phyloP scores from a whole-genome alignment of 192 early-diverging fungal species.

The Funneliformis mosseae region DNA sequence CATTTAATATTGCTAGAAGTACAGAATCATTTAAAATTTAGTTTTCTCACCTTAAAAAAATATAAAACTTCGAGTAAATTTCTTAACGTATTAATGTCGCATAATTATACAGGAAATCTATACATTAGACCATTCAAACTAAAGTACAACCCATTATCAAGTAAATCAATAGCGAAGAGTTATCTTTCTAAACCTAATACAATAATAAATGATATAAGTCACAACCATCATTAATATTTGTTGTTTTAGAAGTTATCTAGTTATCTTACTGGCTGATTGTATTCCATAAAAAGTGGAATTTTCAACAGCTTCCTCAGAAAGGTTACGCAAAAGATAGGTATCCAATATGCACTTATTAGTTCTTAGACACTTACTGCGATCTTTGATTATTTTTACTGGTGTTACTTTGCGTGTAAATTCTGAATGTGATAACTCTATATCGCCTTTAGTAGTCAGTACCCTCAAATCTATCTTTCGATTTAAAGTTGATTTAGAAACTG shows the following conservation, averaged over 20 bases:
- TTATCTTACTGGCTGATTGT: conserved; percentile 23
- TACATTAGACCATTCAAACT: conserved; percentile 6
- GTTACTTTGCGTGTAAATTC: conserved; percentile 23
- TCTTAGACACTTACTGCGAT: conserved; percentile 25
- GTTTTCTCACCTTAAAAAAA: conserved; percentile 30
- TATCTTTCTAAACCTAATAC: no score
- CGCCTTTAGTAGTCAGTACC: conserved; percentile 14
- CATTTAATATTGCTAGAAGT: neutral
- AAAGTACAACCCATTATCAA: conserved; percentile 26
- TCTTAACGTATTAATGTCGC: conserved; percentile 21
- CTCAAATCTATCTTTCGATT: conserved; percentile 33
- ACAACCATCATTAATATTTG: no score
- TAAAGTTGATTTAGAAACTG: conserved; percentile 28
- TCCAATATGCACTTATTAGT: conserved; percentile 29
- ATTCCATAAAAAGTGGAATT: conserved; percentile 17
- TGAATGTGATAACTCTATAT: conserved; percentile 17
- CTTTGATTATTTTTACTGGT: conserved; percentile 30
- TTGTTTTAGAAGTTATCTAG: no score
- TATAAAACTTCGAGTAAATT: conserved; percentile 24
- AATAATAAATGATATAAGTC: no score
- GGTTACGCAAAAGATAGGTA: conserved; percentile 20
- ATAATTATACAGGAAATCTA: conserved; percentile 19
- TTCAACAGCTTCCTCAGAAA: neutral
- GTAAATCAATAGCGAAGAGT: conserved; percentile 26
- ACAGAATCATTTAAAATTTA: conserved; percentile 21